Evolutionary conservation across 768 basidiomycete species (phyloP).

Genomic region (Agaricus bisporus): DNA sequence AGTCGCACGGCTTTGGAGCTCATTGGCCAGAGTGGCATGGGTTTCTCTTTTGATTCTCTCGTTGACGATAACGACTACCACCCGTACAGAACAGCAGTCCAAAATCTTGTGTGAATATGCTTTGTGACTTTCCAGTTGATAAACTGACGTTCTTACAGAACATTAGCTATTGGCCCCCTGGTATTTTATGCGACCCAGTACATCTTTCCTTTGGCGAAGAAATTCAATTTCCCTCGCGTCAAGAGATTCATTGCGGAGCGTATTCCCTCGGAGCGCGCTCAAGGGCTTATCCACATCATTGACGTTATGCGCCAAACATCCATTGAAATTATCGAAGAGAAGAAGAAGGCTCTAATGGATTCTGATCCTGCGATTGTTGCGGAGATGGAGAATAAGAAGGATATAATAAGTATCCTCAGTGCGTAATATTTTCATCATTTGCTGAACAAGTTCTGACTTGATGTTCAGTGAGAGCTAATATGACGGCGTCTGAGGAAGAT

Average conservation of each 20-base stretch:
- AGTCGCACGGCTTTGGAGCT: constrained; percentile 44
- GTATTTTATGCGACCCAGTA: neutral
- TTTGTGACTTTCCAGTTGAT: too few species aligned
- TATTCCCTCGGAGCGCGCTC: constrained; percentile 24
- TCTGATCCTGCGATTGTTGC: constrained; percentile 26
- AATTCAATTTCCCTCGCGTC: constrained; percentile 23
- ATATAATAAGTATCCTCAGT: constrained; percentile 43
- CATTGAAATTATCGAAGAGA: constrained; percentile 27
- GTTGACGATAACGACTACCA: too few species aligned
- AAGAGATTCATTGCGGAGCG: constrained; percentile 27
- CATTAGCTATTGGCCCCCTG: neutral
- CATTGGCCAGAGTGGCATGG: constrained; percentile 43
- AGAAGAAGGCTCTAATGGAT: constrained; percentile 27
- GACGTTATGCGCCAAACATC: constrained; percentile 30
- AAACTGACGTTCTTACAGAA: neutral
- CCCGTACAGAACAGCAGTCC: too few species aligned
- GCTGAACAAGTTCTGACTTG: neutral
- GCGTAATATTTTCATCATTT: constrained; percentile 12
- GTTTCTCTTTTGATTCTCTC: constrained; percentile 36
- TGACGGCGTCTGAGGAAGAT: constrained; percentile 23
- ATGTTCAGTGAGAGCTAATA: constrained; percentile 27
- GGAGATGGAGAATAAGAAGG: constrained; percentile 35
- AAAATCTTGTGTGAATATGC: too few species aligned
- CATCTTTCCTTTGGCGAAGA: constrained; percentile 13
- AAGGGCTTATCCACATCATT: constrained; percentile 21